These are phyloP conservation scores for Wickerhamomyces sp. DNA, from an alignment of 1,139 yeast genomes.

Conservation along the genomic window DNA sequence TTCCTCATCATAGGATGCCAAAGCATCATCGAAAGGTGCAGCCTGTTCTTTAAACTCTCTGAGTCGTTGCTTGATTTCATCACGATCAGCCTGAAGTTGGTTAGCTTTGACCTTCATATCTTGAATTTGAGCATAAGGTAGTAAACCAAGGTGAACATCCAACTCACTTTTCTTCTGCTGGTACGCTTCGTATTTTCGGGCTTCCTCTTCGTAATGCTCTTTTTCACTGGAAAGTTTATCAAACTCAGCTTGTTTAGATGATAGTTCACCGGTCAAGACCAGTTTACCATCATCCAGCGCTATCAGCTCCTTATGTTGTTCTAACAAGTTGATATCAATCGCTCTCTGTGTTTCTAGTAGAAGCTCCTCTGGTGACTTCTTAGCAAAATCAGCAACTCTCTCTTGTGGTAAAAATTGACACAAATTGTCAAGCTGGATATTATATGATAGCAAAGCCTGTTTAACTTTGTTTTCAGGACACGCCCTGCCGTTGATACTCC, in stretches of 20 bases:
- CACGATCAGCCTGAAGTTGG: constrained; percentile 38
- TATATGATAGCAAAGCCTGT: constrained; percentile 42
- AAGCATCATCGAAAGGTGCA: constrained; percentile 31
- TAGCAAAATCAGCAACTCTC: constrained; percentile 89
- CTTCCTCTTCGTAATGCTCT: constrained; percentile 34
- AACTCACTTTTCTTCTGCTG: constrained; percentile 37
- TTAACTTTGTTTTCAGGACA: constrained; percentile 45
- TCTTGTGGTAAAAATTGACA: constrained; percentile 97
- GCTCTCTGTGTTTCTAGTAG: constrained; percentile 80
- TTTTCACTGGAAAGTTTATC: constrained; percentile 30
- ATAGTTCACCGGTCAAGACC: constrained; percentile 24
- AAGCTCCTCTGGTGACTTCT: constrained; percentile 69
- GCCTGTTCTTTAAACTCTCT: constrained; percentile 26
- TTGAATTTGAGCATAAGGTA: constrained; percentile 60
- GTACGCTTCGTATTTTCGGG: constrained; percentile 30
- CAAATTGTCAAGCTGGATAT: constrained; percentile 83
- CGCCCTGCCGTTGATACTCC: constrained; percentile 50
- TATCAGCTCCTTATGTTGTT: constrained; percentile 55
- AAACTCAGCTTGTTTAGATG: constrained; percentile 21
- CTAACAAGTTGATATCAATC: constrained; percentile 55
- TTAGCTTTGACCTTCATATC: constrained; percentile 45
- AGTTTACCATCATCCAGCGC: constrained; percentile 40
- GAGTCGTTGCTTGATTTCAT: constrained; percentile 34
- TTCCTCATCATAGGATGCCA: constrained; percentile 13
- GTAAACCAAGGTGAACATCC: constrained; percentile 42